Conservation (phyloP, 2,329 filamentous ascomycete species). For the Diplocarpon rosae region DNA sequence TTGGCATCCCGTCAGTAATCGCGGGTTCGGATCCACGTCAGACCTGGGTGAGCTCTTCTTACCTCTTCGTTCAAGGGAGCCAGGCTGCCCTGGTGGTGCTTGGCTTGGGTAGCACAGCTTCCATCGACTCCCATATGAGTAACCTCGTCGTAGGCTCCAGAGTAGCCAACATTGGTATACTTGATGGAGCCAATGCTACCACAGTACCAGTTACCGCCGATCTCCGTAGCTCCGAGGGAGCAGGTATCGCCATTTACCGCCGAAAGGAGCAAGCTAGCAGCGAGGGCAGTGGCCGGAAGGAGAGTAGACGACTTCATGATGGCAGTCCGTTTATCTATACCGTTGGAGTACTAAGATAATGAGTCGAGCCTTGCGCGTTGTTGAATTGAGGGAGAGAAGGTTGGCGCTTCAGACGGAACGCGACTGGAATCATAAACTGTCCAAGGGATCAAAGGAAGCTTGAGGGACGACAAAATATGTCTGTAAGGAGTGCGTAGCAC, state of each 20-base stretch:
- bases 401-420: too few species aligned
- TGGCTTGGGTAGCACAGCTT: slow-evolving; percentile 41
- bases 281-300: neutral
- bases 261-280: neutral
- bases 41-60: slow-evolving; percentile 5
- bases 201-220: slow-evolving; percentile 55
- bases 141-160: slow-evolving; percentile 55
- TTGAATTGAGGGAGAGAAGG: too few species aligned
- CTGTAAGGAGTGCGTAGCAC: too few species aligned
- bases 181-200: slow-evolving; percentile 52
- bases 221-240: slow-evolving; percentile 21
- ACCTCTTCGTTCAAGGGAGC: slow-evolving; percentile 63
- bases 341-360: neutral
- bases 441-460: neutral
- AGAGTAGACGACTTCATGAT: slow-evolving; percentile 1
- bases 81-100: slow-evolving; percentile 47
- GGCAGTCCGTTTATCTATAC: neutral
- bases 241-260: slow-evolving; percentile 24
- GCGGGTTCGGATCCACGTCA: too few species aligned
- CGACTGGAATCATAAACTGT: neutral
- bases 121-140: slow-evolving; percentile 45
- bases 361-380: neutral
- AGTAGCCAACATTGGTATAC: slow-evolving; percentile 49
- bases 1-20: too few species aligned
- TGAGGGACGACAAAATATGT: neutral